Conservation (phyloP, 2,329 filamentous ascomycete genomes). For the Colletotrichum higginsianum region DNA sequence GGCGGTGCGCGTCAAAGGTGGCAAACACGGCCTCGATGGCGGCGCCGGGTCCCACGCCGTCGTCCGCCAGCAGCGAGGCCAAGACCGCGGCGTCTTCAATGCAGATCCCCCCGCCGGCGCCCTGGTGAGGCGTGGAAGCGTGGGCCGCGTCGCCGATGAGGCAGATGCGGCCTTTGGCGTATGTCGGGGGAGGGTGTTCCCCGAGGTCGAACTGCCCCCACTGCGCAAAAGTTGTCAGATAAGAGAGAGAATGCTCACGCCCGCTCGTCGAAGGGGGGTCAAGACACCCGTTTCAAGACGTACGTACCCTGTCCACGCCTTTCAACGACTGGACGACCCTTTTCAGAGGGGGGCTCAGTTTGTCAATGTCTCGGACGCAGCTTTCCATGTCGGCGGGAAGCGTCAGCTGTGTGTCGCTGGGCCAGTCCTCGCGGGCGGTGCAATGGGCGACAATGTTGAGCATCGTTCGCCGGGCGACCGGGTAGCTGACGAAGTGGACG, state of each 20-base stretch:
- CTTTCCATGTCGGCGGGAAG: conserved; percentile 35
- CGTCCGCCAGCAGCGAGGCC: conserved; percentile 62
- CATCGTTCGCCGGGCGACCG: conserved; percentile 67
- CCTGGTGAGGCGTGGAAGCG: conserved; percentile 72
- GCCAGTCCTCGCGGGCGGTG: conserved; percentile 52
- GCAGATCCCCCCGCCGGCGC: conserved; percentile 71
- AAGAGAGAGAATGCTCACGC: conserved; percentile 7
- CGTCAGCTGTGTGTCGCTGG: conserved; percentile 41
- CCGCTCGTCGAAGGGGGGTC: no score
- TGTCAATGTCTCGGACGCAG: neutral
- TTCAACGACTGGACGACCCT: neutral
- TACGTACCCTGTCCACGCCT: conserved; percentile 12
- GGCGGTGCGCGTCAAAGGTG: conserved; percentile 64
- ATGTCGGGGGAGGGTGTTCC: conserved; percentile 59
- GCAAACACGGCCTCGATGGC: conserved; percentile 62
- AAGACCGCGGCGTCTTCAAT: conserved; percentile 67
- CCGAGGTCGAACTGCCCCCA: conserved; percentile 65
- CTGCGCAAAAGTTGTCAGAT: conserved; percentile 39
- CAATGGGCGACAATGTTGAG: conserved; percentile 68
- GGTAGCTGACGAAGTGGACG: conserved; percentile 73
- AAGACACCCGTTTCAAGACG: no score
- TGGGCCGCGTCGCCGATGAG: conserved; percentile 76
- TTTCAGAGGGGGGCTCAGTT: neutral
- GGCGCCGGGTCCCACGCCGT: conserved; percentile 48
- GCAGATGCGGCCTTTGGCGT: conserved; percentile 59